Percentiles rank a stretch among this genome's conserved stretches.
phyloP scores from a whole-genome alignment of 2,329 filamentous ascomycete species.

The Hypoxylon sp. region DNA sequence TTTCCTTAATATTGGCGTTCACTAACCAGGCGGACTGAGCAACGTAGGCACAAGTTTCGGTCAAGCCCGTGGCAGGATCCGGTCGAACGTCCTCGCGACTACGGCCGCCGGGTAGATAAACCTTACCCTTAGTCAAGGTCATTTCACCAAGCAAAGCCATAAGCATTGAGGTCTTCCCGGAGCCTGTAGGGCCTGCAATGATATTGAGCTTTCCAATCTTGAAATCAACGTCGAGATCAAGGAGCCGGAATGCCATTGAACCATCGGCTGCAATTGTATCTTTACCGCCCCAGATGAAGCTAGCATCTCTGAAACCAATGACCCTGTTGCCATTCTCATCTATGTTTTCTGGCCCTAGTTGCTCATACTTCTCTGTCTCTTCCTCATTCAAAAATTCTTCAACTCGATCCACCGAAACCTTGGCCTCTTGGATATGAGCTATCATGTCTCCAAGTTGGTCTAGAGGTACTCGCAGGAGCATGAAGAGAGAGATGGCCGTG shows the following conservation, averaged over 20 bases:
- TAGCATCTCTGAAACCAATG: slow-evolving; percentile 88
- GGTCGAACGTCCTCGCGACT: slow-evolving; percentile 87
- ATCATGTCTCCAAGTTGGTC: slow-evolving; percentile 99
- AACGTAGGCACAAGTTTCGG: slow-evolving; percentile 95
- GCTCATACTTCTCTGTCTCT: slow-evolving; percentile 94
- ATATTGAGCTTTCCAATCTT: slow-evolving; percentile 89
- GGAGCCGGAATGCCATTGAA: slow-evolving; percentile 83
- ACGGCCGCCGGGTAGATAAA: slow-evolving; percentile 87
- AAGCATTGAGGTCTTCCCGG: slow-evolving; percentile 93
- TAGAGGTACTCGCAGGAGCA: slow-evolving; percentile 90
- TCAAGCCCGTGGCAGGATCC: slow-evolving; percentile 87
- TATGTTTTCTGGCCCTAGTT: slow-evolving; percentile 79
- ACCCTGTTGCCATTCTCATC: slow-evolving; percentile 78
- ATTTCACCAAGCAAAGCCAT: slow-evolving; percentile 98
- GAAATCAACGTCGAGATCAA: slow-evolving; percentile 88
- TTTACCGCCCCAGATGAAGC: slow-evolving; percentile 88
- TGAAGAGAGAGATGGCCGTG: slow-evolving; percentile 95
- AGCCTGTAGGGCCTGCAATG: slow-evolving; percentile 92
- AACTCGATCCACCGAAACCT: slow-evolving; percentile 96
- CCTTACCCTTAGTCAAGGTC: slow-evolving; percentile 83
- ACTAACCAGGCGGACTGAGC: slow-evolving; percentile 97
- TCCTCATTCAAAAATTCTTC: slow-evolving; percentile 94
- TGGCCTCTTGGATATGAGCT: slow-evolving; percentile 96
- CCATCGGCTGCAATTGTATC: slow-evolving; percentile 73
- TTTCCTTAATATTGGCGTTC: slow-evolving; percentile 95